Base-by-base conservation (phyloP, 495 filamentous ascomycete genomes). In the Hypoxylon crocopeplum region DNA sequence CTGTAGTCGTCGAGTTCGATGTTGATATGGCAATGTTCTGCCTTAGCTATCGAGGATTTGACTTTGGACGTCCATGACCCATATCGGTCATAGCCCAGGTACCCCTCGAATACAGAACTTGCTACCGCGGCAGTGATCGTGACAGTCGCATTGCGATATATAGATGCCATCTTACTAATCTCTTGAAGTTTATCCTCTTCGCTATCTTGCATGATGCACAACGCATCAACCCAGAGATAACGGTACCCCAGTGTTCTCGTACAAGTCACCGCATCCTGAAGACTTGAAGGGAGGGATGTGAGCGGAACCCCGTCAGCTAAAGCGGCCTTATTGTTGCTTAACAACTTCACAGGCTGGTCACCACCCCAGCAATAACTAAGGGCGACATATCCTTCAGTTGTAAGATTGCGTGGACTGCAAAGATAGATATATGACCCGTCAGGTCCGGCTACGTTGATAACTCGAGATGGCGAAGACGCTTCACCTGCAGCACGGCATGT, bases 211-310 rank as follows among this genome's bases (percentile, higher is more conserved):
- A 64, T 20, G 38, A 73, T 73, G 34, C 69, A 73, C 5, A 67
- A 59, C 8, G 57, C 53, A 25, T 73, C 70, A 15, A 72, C 42
- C 70, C 65, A 72, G 36, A 70, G 38, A 36, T 72, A 72, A 0
- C 63, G 68, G 13, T 64, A 51, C 1, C 59, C 62, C 7, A 73
- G 38, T 1, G 21, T 29, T 6, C 48, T 50, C 4, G 67, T 47
- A 15, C 64, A 48, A 17, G 33, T 48, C 2, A 71, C 53, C 2
- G 71, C 70, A 30, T 72, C 71, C 7, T 50, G 46, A 8, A 66
- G 48, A 12, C 45, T 62, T 20, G 16, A 29, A 7, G 52, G 47
- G 13, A 65, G 44, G 11, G 7, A 34, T 2, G 8, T 13, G 12
- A 48, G 17, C 16, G 32, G 5, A 27, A 48, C 5, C 1, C 46